phyloP scores from a whole-genome alignment of 202 grass and related monocot genomes.

The Alloteropsis angusta region DNA sequence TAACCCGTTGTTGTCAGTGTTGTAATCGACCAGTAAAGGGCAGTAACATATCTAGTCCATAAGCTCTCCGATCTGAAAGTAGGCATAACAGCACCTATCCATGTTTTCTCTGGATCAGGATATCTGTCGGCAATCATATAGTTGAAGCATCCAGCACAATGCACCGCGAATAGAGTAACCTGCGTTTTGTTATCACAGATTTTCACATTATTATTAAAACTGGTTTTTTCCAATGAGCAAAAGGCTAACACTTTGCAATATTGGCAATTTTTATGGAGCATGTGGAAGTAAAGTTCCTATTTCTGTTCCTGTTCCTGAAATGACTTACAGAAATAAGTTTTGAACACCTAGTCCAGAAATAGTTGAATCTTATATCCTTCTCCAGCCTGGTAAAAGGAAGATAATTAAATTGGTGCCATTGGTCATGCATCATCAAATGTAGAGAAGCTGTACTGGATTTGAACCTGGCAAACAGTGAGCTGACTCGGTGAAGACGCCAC shows the following conservation, averaged over 20 bases:
- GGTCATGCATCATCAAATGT: constrained; percentile 16
- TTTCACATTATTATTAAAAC: constrained; percentile 2
- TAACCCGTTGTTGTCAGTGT: constrained; percentile 78
- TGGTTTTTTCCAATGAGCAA: neutral
- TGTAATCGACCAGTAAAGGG: constrained; percentile 82
- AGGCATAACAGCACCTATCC: constrained; percentile 77
- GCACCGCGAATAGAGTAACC: constrained; percentile 77
- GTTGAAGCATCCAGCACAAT: constrained; percentile 75
- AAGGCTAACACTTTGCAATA: neutral
- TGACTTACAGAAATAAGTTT: constrained; percentile 68
- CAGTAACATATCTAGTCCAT: constrained; percentile 70
- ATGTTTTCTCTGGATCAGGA: constrained; percentile 54
- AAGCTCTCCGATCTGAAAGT: constrained; percentile 61
- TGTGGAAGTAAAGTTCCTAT: neutral
- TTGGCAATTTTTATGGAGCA: neutral
- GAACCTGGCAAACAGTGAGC: constrained; percentile 63
- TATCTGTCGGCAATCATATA: constrained; percentile 78
- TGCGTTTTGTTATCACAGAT: constrained; percentile 31
- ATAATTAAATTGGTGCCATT: constrained; percentile 3
- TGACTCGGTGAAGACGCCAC: constrained; percentile 67
- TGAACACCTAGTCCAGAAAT: constrained; percentile 79
- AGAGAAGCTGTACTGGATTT: constrained; percentile 23
- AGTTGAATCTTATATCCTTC: constrained; percentile 82
- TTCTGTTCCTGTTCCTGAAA: neutral
- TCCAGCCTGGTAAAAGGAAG: constrained; percentile 51